phyloP scores from a whole-genome alignment of 371 early-diverging fungal species.

The Mucor circinelloides region DNA sequence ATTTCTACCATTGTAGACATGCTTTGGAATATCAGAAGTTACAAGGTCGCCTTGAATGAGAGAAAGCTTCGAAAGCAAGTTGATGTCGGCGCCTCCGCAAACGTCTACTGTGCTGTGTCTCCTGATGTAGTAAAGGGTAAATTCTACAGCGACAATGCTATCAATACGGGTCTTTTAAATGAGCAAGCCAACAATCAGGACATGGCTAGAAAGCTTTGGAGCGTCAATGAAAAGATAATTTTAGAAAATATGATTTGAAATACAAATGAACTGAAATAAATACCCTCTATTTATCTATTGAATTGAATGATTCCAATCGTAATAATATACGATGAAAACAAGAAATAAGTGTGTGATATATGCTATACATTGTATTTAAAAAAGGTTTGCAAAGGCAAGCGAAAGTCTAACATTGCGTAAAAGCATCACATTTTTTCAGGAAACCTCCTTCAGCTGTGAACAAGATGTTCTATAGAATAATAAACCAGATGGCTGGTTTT shows the following conservation, averaged over 20 bases:
- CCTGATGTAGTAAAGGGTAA: constrained; percentile 8
- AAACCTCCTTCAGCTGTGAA: no score
- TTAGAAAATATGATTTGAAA: neutral
- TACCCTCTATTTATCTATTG: no score
- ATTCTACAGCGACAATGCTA: neutral
- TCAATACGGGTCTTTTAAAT: neutral
- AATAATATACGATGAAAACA: no score
- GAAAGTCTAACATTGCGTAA: no score
- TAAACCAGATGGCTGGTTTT: no score
- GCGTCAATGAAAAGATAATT: neutral
- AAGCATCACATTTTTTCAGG: no score
- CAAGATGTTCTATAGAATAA: no score
- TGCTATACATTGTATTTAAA: no score
- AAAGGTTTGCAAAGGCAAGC: no score
- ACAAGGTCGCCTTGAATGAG: neutral
- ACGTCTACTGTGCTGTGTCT: constrained; percentile 7
- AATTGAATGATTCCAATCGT: no score
- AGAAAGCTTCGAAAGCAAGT: neutral
- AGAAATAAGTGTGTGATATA: no score
- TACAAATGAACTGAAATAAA: no score
- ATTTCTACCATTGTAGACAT: neutral
- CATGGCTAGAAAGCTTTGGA: neutral
- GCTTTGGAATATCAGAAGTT: neutral
- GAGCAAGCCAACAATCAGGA: constrained; percentile 1
- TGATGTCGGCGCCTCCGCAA: neutral